A percentile compares a stretch with the other conserved stretches of the same genome.
Evolutionary conservation across 2,329 filamentous ascomycete genomes (phyloP).

Genomic region (Penicillium polonicum): DNA sequence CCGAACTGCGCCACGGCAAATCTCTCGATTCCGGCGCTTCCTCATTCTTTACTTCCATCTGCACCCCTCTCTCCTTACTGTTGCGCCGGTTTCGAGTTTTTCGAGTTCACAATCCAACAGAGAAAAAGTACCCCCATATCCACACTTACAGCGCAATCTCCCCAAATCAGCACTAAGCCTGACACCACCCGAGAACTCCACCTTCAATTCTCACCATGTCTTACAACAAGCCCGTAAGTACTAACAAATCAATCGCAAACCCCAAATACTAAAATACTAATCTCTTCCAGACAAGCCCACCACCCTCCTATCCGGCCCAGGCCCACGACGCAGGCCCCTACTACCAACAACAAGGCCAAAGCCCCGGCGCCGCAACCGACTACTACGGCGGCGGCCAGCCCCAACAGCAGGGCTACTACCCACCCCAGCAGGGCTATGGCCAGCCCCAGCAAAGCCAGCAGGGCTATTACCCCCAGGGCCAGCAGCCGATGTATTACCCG

Average conservation of each 20-base stretch:
- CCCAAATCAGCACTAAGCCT: constrained; percentile 4
- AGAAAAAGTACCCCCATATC: background rate
- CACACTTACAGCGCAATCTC: background rate
- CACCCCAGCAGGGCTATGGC: constrained; percentile 24
- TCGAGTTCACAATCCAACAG: background rate
- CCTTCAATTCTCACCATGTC: constrained; percentile 27
- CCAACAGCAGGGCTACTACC: constrained; percentile 25
- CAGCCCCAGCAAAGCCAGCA: constrained; percentile 33
- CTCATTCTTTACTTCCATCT: background rate
- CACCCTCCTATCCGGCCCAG: constrained; percentile 40
- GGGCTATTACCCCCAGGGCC: constrained; percentile 22
- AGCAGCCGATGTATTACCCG: constrained; percentile 30
- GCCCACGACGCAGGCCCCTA: constrained; percentile 35
- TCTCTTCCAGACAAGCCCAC: constrained; percentile 31
- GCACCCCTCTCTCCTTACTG: background rate
- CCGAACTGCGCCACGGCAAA: background rate
- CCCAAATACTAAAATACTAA: background rate
- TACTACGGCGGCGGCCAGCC: constrained; percentile 34
- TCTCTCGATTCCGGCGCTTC: background rate
- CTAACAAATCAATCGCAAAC: background rate
- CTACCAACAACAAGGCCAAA: constrained; percentile 23
- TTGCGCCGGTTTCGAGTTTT: background rate
- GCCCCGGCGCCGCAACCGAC: constrained; percentile 26
- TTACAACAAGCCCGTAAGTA: constrained; percentile 35
- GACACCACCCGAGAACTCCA: constrained; percentile 8